Base-by-base conservation (phyloP, 345 rosid genomes). In the Dovyalis caffra region DNA sequence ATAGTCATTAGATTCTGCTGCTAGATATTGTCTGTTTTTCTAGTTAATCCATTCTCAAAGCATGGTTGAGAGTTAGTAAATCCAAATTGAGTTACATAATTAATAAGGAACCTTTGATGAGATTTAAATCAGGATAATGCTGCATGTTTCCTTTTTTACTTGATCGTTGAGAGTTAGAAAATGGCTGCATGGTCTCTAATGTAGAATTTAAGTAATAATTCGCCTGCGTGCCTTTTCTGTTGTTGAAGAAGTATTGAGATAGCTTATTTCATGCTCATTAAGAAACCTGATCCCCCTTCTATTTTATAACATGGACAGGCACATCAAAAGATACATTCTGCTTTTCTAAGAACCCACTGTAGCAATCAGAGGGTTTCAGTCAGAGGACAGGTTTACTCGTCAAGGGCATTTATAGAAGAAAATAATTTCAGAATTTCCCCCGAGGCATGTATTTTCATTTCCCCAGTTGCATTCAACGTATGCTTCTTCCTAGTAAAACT, bases 311-410 rank as follows among this genome's bases (percentile, higher is more conserved):
- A 29, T 70, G 68, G 68, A 51, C 61, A 80, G 84, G 82, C 70
- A 78, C 77, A 74, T 70, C 75, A 61, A 81, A 83, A 77, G 77
- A 81, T 81, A 82, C 79, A 70, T 61, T 74, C 79, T 74, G 69
- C 76, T 40, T 72, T 79, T 80, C 75, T 29, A 62, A 74, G 68
- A 76, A 78, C 77, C 72, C 70, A 35, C 64, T 57, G 64, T 51
- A 45, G 64, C 51, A 64, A 74, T 68, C 76, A 74, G 60, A 76
- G 35, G 38, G 62, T 71, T 28, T 47, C 66, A 38, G 73, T 73
- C 5, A 35, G 71, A 40, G 78, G 74, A 60, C 66, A 78, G 58
- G 66, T 49, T 80, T 70, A 68, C 70, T 45, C 60, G 28, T 75
- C 75, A 29, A 76, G 67, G 40, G 82, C 76, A 68, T 69, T 62